Percentiles rank a stretch among this genome's conserved stretches.
phyloP scores from a whole-genome alignment of 2,329 filamentous ascomycete species.

The Penicillium crustosum region DNA sequence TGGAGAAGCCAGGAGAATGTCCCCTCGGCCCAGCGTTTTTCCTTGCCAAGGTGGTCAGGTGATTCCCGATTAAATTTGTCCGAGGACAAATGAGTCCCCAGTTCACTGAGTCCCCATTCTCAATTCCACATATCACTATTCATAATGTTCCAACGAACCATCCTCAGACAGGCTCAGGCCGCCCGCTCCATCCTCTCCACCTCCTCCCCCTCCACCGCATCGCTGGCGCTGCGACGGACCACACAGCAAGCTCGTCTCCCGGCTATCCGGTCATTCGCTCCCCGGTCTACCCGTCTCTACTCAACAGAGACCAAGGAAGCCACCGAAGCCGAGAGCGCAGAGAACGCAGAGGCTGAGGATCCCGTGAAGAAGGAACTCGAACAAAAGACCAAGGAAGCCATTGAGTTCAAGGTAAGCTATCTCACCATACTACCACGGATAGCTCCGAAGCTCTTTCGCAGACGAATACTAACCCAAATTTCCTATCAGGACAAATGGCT shows the following conservation, averaged over 20 bases:
- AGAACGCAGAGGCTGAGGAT: conserved; percentile 46
- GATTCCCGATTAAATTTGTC: conserved; percentile 11
- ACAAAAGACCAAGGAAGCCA: conserved; percentile 67
- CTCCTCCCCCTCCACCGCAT: conserved; percentile 34
- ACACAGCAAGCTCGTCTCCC: conserved; percentile 33
- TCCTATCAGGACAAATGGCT: conserved; percentile 80
- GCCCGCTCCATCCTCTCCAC: conserved; percentile 34
- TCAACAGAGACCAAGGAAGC: conserved; percentile 47
- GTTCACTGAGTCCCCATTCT: conserved; percentile 1
- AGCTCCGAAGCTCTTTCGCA: neutral
- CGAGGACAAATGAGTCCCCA: neutral
- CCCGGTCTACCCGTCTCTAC: conserved; percentile 42
- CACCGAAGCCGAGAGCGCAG: conserved; percentile 46
- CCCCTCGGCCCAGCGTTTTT: conserved; percentile 9
- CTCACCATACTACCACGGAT: conserved; percentile 4
- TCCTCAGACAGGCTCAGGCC: conserved; percentile 45
- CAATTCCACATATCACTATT: conserved; percentile 12
- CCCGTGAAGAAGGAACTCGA: conserved; percentile 66
- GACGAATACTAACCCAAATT: neutral
- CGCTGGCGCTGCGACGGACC: conserved; percentile 35
- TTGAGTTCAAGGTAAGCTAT: conserved; percentile 77
- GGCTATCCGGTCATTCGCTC: conserved; percentile 34
- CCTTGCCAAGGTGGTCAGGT: conserved; percentile 10
- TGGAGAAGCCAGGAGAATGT: conserved; percentile 1
- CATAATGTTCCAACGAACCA: conserved; percentile 45